Evolutionary conservation across 1,284 basidiomycete species (phyloP).

Genomic region (Ceratobasidium sp.): DNA sequence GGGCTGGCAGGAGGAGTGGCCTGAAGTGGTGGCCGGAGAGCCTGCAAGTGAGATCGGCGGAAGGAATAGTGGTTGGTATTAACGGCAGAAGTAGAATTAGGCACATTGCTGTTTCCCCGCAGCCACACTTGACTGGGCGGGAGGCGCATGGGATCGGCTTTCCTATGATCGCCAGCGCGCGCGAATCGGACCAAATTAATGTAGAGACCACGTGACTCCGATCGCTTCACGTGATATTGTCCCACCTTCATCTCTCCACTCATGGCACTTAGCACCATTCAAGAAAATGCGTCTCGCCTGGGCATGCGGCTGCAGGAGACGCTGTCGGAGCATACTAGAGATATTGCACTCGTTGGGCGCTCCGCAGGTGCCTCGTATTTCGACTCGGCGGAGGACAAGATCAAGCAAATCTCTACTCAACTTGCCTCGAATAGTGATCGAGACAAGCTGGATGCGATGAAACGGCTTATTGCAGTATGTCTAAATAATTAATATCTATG

Average conservation of each 20-base stretch:
- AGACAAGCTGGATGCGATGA: constrained; percentile 94
- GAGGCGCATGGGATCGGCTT: constrained; percentile 10
- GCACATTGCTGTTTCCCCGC: background rate
- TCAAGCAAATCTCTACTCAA: constrained; percentile 83
- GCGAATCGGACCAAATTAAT: constrained; percentile 20
- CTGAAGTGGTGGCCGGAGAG: no score
- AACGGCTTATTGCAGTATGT: constrained; percentile 89
- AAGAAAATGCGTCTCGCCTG: constrained; percentile 77
- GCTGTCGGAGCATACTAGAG: constrained; percentile 81
- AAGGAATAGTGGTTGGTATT: no score
- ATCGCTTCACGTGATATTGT: background rate
- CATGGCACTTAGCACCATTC: constrained; percentile 51
- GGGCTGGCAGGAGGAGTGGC: no score
- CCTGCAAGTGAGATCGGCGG: no score
- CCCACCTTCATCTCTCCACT: constrained; percentile 8
- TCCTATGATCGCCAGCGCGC: constrained; percentile 8
- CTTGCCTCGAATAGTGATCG: constrained; percentile 88
- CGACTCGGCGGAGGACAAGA: constrained; percentile 73
- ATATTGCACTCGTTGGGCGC: constrained; percentile 68
- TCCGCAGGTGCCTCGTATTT: constrained; percentile 71
- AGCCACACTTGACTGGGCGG: constrained; percentile 12
- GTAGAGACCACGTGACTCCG: constrained; percentile 4
- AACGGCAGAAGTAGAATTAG: no score
- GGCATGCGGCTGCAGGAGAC: constrained; percentile 84
- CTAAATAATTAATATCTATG: constrained; percentile 13